These are phyloP conservation scores for Gossypium anomalum DNA, from an alignment of 345 rosid genomes.

Conservation along the genomic window DNA sequence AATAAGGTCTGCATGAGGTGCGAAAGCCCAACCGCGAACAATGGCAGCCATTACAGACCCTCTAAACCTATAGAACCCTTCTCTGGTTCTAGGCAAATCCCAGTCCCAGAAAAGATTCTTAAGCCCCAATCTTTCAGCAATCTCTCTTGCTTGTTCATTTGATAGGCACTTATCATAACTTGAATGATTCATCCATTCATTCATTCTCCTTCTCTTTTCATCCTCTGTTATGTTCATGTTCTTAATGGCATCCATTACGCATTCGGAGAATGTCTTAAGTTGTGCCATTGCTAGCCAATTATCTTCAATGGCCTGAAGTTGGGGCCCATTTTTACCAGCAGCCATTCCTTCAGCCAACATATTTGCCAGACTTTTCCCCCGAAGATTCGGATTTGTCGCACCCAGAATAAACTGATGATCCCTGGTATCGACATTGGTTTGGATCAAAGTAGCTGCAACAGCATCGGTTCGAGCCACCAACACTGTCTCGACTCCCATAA, in stretches of 20 bases:
- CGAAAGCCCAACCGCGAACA: constrained; percentile 90
- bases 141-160: constrained; percentile 59
- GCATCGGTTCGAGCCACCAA: constrained; percentile 95
- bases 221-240: constrained; percentile 50
- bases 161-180: constrained; percentile 70
- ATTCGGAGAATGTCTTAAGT: constrained; percentile 75
- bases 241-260: constrained; percentile 56
- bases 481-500: constrained; percentile 91
- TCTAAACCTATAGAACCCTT: constrained; percentile 90
- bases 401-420: constrained; percentile 96
- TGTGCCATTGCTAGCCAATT: constrained; percentile 70
- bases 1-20: constrained; percentile 66
- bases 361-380: constrained; percentile 59
- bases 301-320: constrained; percentile 78
- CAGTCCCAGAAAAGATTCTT: constrained; percentile 94
- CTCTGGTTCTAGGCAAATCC: constrained; percentile 91
- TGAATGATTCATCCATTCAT: constrained; percentile 65
- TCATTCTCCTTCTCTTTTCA: constrained; percentile 55
- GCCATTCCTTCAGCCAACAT: constrained; percentile 75
- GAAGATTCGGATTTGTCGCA: constrained; percentile 67
- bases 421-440: constrained; percentile 71
- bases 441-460: constrained; percentile 77
- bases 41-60: constrained; percentile 83
- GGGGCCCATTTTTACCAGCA: constrained; percentile 63
- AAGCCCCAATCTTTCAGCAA: constrained; percentile 66